phyloP scores from a whole-genome alignment of 768 basidiomycete species.

The Rhodosporidiobolus sp. region DNA sequence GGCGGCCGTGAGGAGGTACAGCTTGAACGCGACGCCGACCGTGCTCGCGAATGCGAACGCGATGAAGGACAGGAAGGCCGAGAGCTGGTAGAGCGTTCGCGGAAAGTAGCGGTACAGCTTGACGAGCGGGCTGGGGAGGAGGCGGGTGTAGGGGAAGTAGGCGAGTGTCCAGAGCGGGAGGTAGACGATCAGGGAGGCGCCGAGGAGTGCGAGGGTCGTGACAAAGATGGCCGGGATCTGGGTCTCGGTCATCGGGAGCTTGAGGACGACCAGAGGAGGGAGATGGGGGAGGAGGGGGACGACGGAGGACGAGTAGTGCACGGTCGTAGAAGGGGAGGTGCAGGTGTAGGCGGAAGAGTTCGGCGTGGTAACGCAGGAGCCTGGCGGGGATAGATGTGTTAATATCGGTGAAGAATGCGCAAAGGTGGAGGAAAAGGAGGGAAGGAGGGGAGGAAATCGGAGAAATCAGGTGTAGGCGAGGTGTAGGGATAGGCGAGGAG shows the following conservation, averaged over 20 bases:
- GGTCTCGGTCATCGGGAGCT: conserved; percentile 20
- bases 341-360: conserved; percentile 5
- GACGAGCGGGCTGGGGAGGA: not conserved
- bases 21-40: conserved; percentile 35
- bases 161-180: conserved; percentile 38
- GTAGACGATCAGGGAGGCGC: conserved; percentile 24
- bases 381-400: conserved; percentile 8
- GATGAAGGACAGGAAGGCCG: conserved; percentile 14
- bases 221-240: conserved; percentile 32
- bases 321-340: not conserved
- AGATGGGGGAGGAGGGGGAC: conserved; percentile 7
- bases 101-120: conserved; percentile 24
- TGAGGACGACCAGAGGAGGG: conserved; percentile 25
- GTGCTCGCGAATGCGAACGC: conserved; percentile 23
- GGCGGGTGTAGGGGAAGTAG: conserved; percentile 32
- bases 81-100: conserved; percentile 1
- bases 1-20: not conserved
- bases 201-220: conserved; percentile 10
- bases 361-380: conserved; percentile 16
- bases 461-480: too few species aligned
- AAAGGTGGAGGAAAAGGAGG: too few species aligned
- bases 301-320: conserved; percentile 24
- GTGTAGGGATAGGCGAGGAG: not conserved
- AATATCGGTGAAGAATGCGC: too few species aligned
- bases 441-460: too few species aligned